These are phyloP conservation scores for Apiotrichum veenhuisii DNA, from an alignment of 1,284 basidiomycete genomes.

Conservation along the genomic window DNA sequence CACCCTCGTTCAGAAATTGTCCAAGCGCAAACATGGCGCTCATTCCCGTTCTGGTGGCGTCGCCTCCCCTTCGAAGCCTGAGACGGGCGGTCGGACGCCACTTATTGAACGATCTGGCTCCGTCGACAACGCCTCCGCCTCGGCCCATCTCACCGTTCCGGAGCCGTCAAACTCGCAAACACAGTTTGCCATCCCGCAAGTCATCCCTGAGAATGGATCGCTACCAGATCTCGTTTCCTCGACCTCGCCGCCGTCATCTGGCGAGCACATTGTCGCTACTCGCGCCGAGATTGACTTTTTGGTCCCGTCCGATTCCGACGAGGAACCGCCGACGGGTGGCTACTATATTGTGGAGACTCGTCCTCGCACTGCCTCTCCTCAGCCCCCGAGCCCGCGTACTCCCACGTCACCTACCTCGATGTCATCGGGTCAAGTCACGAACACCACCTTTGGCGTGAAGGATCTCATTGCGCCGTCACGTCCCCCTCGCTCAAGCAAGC, in stretches of 20 bases:
- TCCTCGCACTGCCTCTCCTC: slow-evolving; percentile 2
- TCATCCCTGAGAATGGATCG: slow-evolving; percentile 6
- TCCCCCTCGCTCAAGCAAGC: background rate
- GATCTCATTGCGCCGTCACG: slow-evolving; percentile 5
- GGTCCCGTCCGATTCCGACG: slow-evolving; percentile 50
- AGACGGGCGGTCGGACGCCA: background rate
- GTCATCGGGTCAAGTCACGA: background rate
- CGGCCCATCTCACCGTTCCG: background rate
- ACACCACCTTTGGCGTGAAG: slow-evolving; percentile 6
- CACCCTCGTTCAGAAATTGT: background rate
- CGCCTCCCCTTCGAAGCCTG: background rate
- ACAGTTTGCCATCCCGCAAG: background rate
- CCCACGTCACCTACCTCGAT: background rate
- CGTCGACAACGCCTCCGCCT: background rate
- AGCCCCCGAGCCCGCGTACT: background rate
- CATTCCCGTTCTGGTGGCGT: background rate
- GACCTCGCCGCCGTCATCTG: slow-evolving; percentile 12
- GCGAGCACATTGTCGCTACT: slow-evolving; percentile 17
- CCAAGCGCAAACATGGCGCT: background rate
- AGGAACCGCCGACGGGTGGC: slow-evolving; percentile 44
- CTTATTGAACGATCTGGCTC: background rate
- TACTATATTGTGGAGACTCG: slow-evolving; percentile 41
- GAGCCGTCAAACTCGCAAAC: background rate
- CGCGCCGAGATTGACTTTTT: slow-evolving; percentile 45
- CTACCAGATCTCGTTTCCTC: background rate